Evolutionary conservation across 2,329 filamentous ascomycete genomes (phyloP).

Genomic region (Rhynchosporium secalis): DNA sequence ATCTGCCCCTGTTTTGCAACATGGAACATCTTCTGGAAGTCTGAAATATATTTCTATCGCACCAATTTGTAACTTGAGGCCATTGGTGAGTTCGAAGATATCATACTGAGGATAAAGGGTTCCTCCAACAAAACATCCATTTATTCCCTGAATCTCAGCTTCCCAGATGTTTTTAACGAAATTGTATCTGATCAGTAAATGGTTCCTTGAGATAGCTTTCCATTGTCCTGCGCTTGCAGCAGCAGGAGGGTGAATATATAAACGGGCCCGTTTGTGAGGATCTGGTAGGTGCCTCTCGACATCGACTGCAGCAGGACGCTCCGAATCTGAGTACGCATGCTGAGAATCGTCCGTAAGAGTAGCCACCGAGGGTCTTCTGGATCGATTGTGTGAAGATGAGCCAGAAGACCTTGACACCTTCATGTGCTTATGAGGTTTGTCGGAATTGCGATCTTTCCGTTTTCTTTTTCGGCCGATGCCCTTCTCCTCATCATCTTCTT

Average conservation of each 20-base stretch:
- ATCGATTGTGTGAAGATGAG: slow-evolving; percentile 43
- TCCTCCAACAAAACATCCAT: slow-evolving; percentile 70
- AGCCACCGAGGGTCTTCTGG: slow-evolving; percentile 37
- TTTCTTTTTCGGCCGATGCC: slow-evolving; percentile 51
- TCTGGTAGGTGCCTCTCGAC: slow-evolving; percentile 7
- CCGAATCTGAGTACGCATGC: neutral
- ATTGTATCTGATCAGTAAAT: slow-evolving; percentile 73
- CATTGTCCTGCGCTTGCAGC: slow-evolving; percentile 50
- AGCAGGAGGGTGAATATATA: slow-evolving; percentile 55
- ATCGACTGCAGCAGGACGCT: slow-evolving; percentile 11
- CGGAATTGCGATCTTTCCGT: slow-evolving; percentile 32
- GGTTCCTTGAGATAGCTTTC: slow-evolving; percentile 72
- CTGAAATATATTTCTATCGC: slow-evolving; percentile 68
- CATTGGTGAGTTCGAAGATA: slow-evolving; percentile 60
- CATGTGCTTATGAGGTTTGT: slow-evolving; percentile 11
- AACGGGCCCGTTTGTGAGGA: slow-evolving; percentile 8
- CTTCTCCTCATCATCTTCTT: slow-evolving; percentile 51
- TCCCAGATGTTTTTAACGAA: slow-evolving; percentile 63
- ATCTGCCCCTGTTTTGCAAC: slow-evolving; percentile 59
- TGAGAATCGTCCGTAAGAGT: slow-evolving; percentile 19
- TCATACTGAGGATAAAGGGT: slow-evolving; percentile 53
- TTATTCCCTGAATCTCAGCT: slow-evolving; percentile 56
- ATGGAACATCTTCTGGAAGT: slow-evolving; percentile 60
- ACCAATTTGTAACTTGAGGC: slow-evolving; percentile 70
- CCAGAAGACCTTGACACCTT: slow-evolving; percentile 47